These are phyloP conservation scores for Mortierella sp. DNA, from an alignment of 371 early-diverging fungal genomes.

Conservation along the genomic window DNA sequence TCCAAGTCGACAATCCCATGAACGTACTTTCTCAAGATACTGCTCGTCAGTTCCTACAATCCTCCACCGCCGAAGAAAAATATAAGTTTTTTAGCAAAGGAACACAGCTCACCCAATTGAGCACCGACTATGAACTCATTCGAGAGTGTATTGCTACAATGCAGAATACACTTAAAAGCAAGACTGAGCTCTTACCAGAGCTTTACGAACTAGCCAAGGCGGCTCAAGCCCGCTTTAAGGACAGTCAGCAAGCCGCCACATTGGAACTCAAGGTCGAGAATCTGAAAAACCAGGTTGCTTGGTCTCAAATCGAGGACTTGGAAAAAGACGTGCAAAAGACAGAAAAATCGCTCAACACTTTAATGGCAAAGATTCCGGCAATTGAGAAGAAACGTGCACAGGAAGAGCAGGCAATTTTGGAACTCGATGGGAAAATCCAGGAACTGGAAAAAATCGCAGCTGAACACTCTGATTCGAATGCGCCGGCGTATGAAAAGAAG, in stretches of 20 bases:
- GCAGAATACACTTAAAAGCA: conserved; percentile 65
- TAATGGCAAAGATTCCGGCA: conserved; percentile 50
- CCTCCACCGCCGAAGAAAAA: conserved; percentile 85
- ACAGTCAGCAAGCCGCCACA: conserved; percentile 74
- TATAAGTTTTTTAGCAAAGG: conserved; percentile 92
- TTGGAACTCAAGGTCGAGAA: conserved; percentile 70
- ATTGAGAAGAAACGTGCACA: conserved; percentile 61
- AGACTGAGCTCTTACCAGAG: conserved; percentile 72
- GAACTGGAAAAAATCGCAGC: conserved; percentile 20
- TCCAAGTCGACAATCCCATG: conserved; percentile 94
- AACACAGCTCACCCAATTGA: conserved; percentile 85
- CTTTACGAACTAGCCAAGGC: conserved; percentile 70
- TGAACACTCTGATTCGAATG: conserved; percentile 47
- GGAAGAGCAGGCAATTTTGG: conserved; percentile 34
- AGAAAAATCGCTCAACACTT: conserved; percentile 38
- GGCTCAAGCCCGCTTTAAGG: conserved; percentile 70
- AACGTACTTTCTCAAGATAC: conserved; percentile 93
- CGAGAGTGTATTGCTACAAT: conserved; percentile 78
- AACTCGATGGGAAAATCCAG: conserved; percentile 50
- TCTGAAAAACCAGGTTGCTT: conserved; percentile 79
- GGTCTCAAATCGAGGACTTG: conserved; percentile 80
- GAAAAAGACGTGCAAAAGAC: conserved; percentile 58
- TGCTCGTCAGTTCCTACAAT: conserved; percentile 90
- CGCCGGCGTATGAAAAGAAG: conserved; percentile 32
- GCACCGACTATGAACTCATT: conserved; percentile 76